These are phyloP conservation scores for Globisporangium recalcitrans DNA, from an alignment of 352 stramenopile species.

Conservation along the genomic window DNA sequence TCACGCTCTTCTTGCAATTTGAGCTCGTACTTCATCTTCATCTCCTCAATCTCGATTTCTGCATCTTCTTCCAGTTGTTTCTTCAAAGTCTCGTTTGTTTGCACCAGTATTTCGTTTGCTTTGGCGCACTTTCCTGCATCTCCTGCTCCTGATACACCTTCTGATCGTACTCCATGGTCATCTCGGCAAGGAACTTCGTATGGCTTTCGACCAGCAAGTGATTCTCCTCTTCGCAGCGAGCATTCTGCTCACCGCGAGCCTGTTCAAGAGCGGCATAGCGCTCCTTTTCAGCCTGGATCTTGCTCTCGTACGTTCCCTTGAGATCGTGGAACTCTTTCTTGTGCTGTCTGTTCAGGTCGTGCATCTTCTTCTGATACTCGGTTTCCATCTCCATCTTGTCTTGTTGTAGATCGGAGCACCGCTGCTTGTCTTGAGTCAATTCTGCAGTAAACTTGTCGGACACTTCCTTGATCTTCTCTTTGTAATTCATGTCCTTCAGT, in stretches of 20 bases:
- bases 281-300: constrained; percentile 90
- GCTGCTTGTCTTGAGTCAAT: constrained; percentile 90
- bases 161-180: constrained; percentile 90
- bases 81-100: constrained; percentile 89
- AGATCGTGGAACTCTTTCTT: constrained; percentile 88
- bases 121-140: constrained; percentile 56
- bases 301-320: constrained; percentile 87
- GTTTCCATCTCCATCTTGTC: constrained; percentile 91
- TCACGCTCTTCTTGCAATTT: constrained; percentile 89
- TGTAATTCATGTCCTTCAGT: constrained; percentile 94
- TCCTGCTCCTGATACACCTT: constrained; percentile 87
- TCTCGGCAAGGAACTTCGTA: constrained; percentile 85
- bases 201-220: constrained; percentile 74
- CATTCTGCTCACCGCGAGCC: constrained; percentile 65
- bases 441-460: constrained; percentile 92
- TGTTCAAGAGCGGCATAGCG: constrained; percentile 81
- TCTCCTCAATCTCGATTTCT: constrained; percentile 90
- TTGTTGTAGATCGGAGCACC: constrained; percentile 84
- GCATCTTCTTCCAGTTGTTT: constrained; percentile 92
- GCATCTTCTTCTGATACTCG: constrained; percentile 89
- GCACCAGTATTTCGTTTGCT: constrained; percentile 63
- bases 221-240: constrained; percentile 70
- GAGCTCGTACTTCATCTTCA: constrained; percentile 89
- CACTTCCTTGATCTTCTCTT: constrained; percentile 94
- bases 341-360: constrained; percentile 86